Conservation (phyloP, 345 rosid species). For the Passiflora organensis region DNA sequence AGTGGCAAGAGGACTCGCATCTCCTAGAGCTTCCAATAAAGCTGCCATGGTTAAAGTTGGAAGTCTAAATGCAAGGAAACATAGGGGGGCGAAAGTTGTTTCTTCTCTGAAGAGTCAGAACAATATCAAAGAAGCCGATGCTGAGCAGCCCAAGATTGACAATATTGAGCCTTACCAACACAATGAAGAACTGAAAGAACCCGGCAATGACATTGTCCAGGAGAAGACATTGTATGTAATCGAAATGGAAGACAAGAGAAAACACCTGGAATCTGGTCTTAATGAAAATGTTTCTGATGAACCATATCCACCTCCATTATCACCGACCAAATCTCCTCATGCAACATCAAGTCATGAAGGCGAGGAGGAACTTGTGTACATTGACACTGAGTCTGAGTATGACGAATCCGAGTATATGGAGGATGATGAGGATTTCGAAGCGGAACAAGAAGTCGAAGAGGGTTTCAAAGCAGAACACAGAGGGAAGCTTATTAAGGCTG, state of each 20-base stretch:
- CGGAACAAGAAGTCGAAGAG: conserved; percentile 16
- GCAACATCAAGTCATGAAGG: conserved; percentile 29
- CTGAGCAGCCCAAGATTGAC: conserved; percentile 18
- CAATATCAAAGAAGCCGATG: conserved; percentile 6
- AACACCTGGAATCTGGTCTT: conserved; percentile 37
- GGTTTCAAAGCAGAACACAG: conserved; percentile 21
- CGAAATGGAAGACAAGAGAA: conserved; percentile 43
- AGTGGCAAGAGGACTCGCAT: conserved; percentile 11
- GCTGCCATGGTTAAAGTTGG: conserved; percentile 23
- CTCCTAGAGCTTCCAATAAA: conserved; percentile 23
- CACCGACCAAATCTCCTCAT: conserved; percentile 16
- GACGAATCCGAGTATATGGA: conserved; percentile 25
- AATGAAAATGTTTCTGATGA: conserved; percentile 37
- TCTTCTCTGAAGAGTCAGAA: conserved; percentile 31
- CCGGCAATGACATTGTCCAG: conserved; percentile 25
- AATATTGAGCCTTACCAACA: conserved; percentile 28
- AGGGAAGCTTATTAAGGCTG: conserved; percentile 20
- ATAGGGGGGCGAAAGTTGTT: conserved; percentile 23
- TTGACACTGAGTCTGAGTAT: conserved; percentile 36
- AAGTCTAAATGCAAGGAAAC: conserved; percentile 34
- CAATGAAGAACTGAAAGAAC: conserved; percentile 10
- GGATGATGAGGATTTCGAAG: conserved; percentile 20
- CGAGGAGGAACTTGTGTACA: conserved; percentile 35
- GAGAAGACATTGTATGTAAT: conserved; percentile 74
- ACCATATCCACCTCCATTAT: conserved; percentile 22